Conservation (phyloP, 1,139 yeast species). For the Sugiyamaella pinicola region DNA sequence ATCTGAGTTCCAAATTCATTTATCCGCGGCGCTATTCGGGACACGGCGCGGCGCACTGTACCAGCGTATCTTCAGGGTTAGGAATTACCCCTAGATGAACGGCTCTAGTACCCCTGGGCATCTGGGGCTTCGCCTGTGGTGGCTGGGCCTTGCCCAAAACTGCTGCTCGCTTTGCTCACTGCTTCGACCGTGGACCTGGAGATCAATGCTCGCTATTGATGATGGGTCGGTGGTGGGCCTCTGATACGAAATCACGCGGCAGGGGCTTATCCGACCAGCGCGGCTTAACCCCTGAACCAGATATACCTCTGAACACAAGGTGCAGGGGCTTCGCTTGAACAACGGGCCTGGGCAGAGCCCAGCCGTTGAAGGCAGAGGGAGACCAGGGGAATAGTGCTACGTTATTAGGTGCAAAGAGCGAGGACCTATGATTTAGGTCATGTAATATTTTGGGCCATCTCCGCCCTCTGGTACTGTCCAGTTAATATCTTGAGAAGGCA, state of each 20-base stretch:
- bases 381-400: no score
- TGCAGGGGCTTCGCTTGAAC: not conserved
- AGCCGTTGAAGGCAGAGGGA: not conserved
- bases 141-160: not conserved
- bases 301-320: no score
- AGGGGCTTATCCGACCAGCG: no score
- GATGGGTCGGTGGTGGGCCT: not conserved
- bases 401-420: no score
- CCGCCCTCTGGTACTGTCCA: constrained; percentile 99
- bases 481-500: constrained; percentile 87
- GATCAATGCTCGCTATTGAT: no score
- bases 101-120: not conserved
- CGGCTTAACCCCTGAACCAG: no score
- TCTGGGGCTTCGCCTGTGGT: not conserved
- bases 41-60: not conserved
- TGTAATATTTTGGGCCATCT: constrained; percentile 92
- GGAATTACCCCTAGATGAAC: not conserved
- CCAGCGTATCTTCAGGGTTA: not conserved
- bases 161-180: not conserved
- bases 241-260: no score
- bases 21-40: constrained; percentile 1
- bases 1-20: not conserved
- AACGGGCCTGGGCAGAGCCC: constrained; percentile 9
- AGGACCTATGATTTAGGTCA: constrained; percentile 61
- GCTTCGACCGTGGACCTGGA: not conserved